A percentile compares a stretch with the other conserved stretches of the same genome.
Conservation (phyloP, 1,284 basidiomycete genomes). For the Amylostereum chailletii region DNA sequence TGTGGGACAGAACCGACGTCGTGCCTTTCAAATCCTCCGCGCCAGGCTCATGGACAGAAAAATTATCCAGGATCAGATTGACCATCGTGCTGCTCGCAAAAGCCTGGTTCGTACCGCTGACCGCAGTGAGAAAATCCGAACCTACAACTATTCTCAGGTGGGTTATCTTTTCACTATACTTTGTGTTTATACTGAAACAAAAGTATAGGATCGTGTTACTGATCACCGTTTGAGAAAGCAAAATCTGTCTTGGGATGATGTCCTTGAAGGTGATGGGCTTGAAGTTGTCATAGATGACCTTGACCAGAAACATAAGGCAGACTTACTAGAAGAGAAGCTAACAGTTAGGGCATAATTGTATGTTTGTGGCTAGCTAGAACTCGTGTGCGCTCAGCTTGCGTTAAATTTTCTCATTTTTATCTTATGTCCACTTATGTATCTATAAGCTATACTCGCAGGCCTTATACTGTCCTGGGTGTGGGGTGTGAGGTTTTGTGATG, state of each 20-base stretch:
- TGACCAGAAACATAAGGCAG: constrained; percentile 54
- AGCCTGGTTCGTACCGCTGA: constrained; percentile 75
- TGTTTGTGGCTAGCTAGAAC: no score
- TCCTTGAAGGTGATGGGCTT: constrained; percentile 76
- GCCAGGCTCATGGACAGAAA: constrained; percentile 79
- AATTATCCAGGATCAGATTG: constrained; percentile 60
- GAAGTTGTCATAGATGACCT: constrained; percentile 58
- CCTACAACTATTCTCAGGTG: constrained; percentile 88
- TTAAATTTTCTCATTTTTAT: no score
- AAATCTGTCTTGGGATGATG: constrained; percentile 47
- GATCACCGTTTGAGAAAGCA: constrained; percentile 83
- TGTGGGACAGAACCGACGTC: constrained; percentile 63
- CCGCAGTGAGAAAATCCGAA: constrained; percentile 87
- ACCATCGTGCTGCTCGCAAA: constrained; percentile 60
- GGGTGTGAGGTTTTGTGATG: no score
- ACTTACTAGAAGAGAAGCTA: constrained; percentile 62
- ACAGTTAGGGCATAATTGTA: no score
- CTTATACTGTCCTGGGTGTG: no score
- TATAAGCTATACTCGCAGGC: no score
- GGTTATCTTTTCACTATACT: constrained; percentile 9
- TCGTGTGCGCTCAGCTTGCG: no score
- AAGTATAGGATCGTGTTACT: constrained; percentile 73
- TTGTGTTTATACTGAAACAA: neutral
- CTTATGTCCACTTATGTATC: no score
- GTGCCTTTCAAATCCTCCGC: constrained; percentile 81